Base-by-base conservation (phyloP, 208 protist genomes). In the Trypanosoma brucei region DNA sequence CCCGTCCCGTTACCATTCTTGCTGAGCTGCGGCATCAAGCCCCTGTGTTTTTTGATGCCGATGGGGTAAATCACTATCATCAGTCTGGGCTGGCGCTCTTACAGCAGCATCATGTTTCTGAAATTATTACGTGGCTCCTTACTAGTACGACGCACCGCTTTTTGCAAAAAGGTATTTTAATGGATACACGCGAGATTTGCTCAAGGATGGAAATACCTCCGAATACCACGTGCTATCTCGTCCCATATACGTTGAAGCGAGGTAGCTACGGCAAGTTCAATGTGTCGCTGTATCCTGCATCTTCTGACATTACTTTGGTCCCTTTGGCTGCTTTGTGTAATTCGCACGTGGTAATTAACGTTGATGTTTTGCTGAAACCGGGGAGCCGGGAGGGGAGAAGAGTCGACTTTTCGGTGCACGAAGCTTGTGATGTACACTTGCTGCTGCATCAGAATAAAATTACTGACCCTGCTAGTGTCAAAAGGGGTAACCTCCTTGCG, bases 111-210 rank as follows among this genome's bases (percentile, higher is more conserved):
- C 73, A 71, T 22, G 57, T 72, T 4, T 63, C 73, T 1, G 65
- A 62, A 8, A 75, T 79, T 42, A 62, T 75, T 7, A 95, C 78
- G 34, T 82, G 83, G 40, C 80, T 95, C 36, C 76, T 95, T 37
- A 92, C 88, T 55, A 87, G 84, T 68, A 89, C 71, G 70, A 92
- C 88, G 36, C 79, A 88, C 51, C 45, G 61, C 3, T 95, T 92
- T 66, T 55, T 95, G 33, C 83, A 95, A 55, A 92, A 88, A 64
- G 84, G 88, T 39, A 80, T 95, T 54, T 85, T 95, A 81, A 73
- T 95, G 22, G 84, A 95, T 62, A 81, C 88, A 9, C 81, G 88
- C 49, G 85, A 95, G 72, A 72, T 95, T 51, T 95, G 85, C 61
- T 78, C 64, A n/a, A 14, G 84, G 60, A 86, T 92, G 78, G 78